phyloP scores from a whole-genome alignment of 108 stramenopile genomes.

The Cylindrotheca fusiformis region DNA sequence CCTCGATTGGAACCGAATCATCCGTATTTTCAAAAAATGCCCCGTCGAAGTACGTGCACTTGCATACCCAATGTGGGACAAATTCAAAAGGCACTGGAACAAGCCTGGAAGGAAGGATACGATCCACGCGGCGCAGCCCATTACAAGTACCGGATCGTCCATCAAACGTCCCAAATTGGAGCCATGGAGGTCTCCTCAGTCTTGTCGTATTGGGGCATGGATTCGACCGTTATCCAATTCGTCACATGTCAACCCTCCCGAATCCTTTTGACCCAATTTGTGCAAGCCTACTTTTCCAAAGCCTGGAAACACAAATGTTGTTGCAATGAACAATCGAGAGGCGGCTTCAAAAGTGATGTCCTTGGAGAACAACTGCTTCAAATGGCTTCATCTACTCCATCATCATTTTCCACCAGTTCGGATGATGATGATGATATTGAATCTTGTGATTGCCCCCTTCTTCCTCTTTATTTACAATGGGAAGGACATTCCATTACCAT shows the following conservation, averaged over 20 bases:
- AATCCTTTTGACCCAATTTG: conserved; percentile 41
- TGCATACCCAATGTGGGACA: conserved; percentile 52
- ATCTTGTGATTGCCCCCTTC: conserved; percentile 8
- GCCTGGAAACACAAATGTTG: conserved; percentile 5
- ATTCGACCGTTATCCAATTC: conserved; percentile 78
- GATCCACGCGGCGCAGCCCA: conserved; percentile 67
- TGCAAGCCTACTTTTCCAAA: conserved; percentile 57
- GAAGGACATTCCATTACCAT: conserved; percentile 83
- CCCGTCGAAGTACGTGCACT: conserved; percentile 18
- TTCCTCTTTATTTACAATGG: conserved; percentile 84
- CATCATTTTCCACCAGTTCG: conserved; percentile 12
- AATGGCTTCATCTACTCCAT: background rate
- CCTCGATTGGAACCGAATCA: conserved; percentile 41
- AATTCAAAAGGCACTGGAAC: conserved; percentile 57
- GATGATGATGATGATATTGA: too few species aligned
- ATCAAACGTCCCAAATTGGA: conserved; percentile 53
- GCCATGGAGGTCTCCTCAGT: conserved; percentile 74
- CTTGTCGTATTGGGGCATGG: conserved; percentile 55
- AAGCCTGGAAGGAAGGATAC: conserved; percentile 63
- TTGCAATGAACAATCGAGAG: background rate
- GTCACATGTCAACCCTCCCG: conserved; percentile 51
- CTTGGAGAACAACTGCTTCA: conserved; percentile 1
- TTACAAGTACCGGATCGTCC: conserved; percentile 45
- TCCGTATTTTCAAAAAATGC: conserved; percentile 18
- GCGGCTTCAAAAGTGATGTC: background rate